Evolutionary conservation across 352 stramenopile genomes (phyloP), one percentile per base, ranked within the genome.

Genomic region (Phytophthora podocarpi): DNA sequence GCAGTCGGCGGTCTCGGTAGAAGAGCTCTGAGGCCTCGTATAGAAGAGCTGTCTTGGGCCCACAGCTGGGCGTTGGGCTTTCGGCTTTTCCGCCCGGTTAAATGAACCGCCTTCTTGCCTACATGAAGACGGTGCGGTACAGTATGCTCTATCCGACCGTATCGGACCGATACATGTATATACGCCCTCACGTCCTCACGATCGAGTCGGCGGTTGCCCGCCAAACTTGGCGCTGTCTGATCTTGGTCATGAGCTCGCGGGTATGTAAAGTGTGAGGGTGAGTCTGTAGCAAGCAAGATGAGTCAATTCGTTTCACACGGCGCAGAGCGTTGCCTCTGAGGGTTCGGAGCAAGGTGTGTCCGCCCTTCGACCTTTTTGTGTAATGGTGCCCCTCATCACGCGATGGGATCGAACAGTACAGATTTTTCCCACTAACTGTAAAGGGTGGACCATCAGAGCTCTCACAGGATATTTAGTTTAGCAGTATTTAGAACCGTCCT

Each of bases 201-300:
- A 65, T 52, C 37, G 9, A 46, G 47, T 39, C 37, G n/a, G 31
- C 27, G 48, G 47, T 23, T 59, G 20, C n/a, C n/a, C n/a, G n/a
- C n/a, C n/a, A n/a, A n/a, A n/a, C n/a, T n/a, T 27, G n/a, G 30
- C 28, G n/a, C 32, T 48, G 35, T 27, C 45, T 21, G 26, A 41
- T 43, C 54, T 30, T 40, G 21, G 16, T 49, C n/a, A 30, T 52
- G n/a, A n/a, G n/a, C n/a, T n/a, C n/a, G n/a, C n/a, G n/a, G n/a
- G n/a, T n/a, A n/a, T n/a, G n/a, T n/a, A n/a, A n/a, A n/a, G n/a
- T 12, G 53, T 41, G 48, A n/a, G 8, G 36, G 27, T 16, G 13
- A n/a, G n/a, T n/a, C n/a, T 48, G 41, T 39, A 62, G 54, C 42
- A 32, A 62, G 54, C 54, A 41, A 30, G 45, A 62, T 45, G 46